Evolutionary conservation across 257 asterid species (phyloP).

Genomic region (Solanum ossicruentum): DNA sequence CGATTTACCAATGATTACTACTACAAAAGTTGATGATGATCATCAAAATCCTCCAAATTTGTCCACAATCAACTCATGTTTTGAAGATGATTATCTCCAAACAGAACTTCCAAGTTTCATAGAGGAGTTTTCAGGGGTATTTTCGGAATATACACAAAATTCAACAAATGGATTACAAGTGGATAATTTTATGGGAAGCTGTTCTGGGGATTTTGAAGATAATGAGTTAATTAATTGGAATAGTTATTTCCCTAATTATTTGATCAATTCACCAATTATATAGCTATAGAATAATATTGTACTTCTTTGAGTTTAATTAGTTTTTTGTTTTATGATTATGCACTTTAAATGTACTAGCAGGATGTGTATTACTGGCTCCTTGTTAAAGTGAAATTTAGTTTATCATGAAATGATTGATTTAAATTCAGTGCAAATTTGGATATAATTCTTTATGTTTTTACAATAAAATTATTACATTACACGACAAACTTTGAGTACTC

Average conservation of each 20-base stretch:
- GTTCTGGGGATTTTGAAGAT: background rate
- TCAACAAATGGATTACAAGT: background rate
- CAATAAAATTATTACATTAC: no score
- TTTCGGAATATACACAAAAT: background rate
- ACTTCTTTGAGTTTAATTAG: background rate
- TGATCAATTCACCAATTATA: background rate
- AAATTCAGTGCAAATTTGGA: no score
- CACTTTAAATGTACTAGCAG: no score
- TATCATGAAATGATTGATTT: no score
- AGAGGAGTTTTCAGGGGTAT: background rate
- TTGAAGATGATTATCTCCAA: background rate
- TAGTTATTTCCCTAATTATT: background rate
- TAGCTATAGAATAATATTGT: background rate
- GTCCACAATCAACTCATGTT: background rate
- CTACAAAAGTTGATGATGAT: background rate
- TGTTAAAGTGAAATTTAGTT: no score
- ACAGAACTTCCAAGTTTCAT: background rate
- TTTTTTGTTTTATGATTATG: background rate
- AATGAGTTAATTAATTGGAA: constrained; percentile 7
- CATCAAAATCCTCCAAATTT: background rate
- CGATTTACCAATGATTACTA: background rate
- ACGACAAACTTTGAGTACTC: no score
- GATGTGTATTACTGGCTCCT: no score
- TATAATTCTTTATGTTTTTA: no score
- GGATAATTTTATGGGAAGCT: background rate